Evolutionary conservation across 2,329 filamentous ascomycete genomes (phyloP).

Genomic region (Botrytis porri): DNA sequence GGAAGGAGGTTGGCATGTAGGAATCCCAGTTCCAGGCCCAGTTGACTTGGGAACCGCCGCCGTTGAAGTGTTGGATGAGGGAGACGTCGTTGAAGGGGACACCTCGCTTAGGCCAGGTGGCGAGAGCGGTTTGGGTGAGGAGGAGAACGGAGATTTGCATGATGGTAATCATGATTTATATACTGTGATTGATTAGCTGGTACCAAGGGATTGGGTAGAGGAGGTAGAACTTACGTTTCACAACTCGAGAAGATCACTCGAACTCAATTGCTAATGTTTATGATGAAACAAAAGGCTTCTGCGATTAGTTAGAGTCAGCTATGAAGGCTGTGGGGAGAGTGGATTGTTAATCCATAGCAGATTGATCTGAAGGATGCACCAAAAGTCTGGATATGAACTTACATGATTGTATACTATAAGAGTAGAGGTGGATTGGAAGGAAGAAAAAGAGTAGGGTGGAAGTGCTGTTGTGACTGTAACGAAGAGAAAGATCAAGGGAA

Average conservation of each 20-base stretch:
- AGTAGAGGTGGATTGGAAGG: background rate
- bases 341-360: background rate
- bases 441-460: background rate
- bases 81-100: conserved; percentile 23
- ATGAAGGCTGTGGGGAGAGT: no score
- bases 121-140: background rate
- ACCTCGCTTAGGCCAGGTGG: conserved; percentile 20
- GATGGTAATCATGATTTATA: conserved; percentile 4
- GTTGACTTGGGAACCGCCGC: conserved; percentile 21
- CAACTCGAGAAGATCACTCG: background rate
- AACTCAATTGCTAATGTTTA: background rate
- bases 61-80: conserved; percentile 25
- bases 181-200: background rate
- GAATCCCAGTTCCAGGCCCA: conserved; percentile 70
- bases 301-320: background rate
- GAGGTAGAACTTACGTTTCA: background rate
- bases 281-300: background rate
- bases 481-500: background rate
- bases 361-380: background rate
- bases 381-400: background rate
- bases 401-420: background rate
- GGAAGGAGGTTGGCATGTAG: conserved; percentile 41
- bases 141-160: background rate
- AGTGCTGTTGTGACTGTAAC: background rate
- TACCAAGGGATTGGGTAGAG: no score